phyloP scores from a whole-genome alignment of 2,329 filamentous ascomycete species.

The Fusarium marasasianum region DNA sequence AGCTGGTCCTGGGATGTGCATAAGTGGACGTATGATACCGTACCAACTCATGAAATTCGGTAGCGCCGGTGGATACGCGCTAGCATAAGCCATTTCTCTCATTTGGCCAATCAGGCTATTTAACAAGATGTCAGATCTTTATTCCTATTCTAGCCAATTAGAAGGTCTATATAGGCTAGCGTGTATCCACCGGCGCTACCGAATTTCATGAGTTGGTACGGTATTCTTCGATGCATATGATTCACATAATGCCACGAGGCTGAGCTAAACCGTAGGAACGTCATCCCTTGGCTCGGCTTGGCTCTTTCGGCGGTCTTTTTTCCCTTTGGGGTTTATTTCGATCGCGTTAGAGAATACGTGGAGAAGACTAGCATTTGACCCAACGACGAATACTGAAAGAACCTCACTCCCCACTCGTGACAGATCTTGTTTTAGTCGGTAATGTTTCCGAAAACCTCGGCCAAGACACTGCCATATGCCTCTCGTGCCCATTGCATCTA shows the following conservation, averaged over 20 bases:
- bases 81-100: too few relatives aligned
- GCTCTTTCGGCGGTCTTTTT: neutral
- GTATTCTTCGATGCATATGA: conserved; percentile 29
- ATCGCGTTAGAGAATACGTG: neutral
- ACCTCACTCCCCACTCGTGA: conserved; percentile 10
- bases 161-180: too few relatives aligned
- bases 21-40: conserved; percentile 36
- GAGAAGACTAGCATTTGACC: neutral
- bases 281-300: neutral
- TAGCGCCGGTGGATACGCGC: too few relatives aligned
- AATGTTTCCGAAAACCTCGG: conserved; percentile 18
- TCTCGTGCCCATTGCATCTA: neutral
- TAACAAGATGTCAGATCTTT: too few relatives aligned
- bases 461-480: neutral
- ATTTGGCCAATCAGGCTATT: too few relatives aligned
- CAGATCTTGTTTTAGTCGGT: neutral
- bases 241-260: conserved; percentile 32
- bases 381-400: neutral
- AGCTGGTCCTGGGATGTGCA: conserved; percentile 28
- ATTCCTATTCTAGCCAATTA: too few relatives aligned
- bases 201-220: too few relatives aligned
- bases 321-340: neutral
- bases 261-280: conserved; percentile 23
- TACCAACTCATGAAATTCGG: too few relatives aligned
- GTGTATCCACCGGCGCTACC: too few relatives aligned